Conservation (phyloP, 768 basidiomycete species). For the Tylopilus balloui region DNA sequence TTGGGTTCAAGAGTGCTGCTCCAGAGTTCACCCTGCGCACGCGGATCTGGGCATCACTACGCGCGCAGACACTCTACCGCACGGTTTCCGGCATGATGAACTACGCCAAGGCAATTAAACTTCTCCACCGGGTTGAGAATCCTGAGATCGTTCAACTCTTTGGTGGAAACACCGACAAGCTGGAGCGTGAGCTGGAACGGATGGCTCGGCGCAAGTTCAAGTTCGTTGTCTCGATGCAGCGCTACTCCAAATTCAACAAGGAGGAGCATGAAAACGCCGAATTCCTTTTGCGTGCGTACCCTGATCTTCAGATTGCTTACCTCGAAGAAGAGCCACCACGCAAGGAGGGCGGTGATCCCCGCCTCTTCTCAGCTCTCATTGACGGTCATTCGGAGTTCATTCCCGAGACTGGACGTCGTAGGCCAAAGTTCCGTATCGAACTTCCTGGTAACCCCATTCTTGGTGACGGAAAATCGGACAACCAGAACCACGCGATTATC, state of each 20-base stretch:
- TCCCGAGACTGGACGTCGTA: constrained; percentile 79
- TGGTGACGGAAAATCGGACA: constrained; percentile 98
- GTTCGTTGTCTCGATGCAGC: constrained; percentile 98
- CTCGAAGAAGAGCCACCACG: constrained; percentile 92
- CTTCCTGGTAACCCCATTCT: constrained; percentile 98
- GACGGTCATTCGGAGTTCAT: constrained; percentile 97
- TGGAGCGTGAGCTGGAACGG: constrained; percentile 93
- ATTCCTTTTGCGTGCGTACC: constrained; percentile 94
- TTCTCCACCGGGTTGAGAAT: constrained; percentile 99
- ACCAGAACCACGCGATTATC: constrained; percentile 99
- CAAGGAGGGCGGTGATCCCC: constrained; percentile 92
- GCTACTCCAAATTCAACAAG: constrained; percentile 99
- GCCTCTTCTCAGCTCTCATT: constrained; percentile 93
- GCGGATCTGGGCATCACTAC: constrained; percentile 97
- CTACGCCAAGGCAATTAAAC: constrained; percentile 98
- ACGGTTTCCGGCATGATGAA: constrained; percentile 99
- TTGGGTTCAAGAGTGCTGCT: constrained; percentile 98
- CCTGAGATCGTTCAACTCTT: constrained; percentile 97
- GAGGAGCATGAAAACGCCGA: constrained; percentile 99
- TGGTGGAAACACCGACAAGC: constrained; percentile 94
- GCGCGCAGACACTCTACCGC: constrained; percentile 96
- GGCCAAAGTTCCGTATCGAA: constrained; percentile 98
- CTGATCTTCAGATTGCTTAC: constrained; percentile 97
- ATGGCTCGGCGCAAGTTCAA: constrained; percentile 99
- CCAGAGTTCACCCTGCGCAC: constrained; percentile 98